Evolutionary conservation across 768 basidiomycete species (phyloP), one percentile per base, ranked within the genome.

Genomic region (Postia placenta): DNA sequence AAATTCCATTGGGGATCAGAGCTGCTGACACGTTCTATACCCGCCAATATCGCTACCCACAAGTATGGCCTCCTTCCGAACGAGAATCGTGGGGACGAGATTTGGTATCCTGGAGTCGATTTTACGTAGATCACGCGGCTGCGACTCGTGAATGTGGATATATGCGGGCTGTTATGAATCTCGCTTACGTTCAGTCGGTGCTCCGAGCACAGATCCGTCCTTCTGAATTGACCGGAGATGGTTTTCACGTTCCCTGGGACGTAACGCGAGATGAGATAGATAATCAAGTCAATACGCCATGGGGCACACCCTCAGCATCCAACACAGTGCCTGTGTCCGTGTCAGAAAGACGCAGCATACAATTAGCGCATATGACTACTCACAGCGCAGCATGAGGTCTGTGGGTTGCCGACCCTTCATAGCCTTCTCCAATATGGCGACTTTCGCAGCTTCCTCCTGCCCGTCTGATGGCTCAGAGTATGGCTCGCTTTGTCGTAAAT

Each of bases 121-220:
- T 74, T 97, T 96, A 47, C 95, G 85, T 20, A 98, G 74, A 72
- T 98, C 95, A 75, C 95, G 87, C 57, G 92, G 87, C 89, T 93
- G 54, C 56, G 55, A 57, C 49, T 51, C 52, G 48, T 56, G 38
- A 61, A 49, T 23, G 23, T 35, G 28, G 11, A 14, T 26, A 12
- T 30, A 30, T 24, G 40, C 37, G 36, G 41, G 38, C 38, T 23
- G 22, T 38, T 33, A 46, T 25, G 38, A 25, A 52, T 46, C 48
- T 30, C 33, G 68, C 87, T 70, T 73, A 96, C 94, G 73, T 95
- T 92, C 55, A 97, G 70, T 58, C 83, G 80, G 67, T 95, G 91
- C 63, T 93, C 88, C 30, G 76, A 68, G 67, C 91, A 91, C 44
- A 98, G 75, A 61, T 94, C 90, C 28, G 89, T 81, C 69, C 87